Base-by-base conservation (phyloP, 768 basidiomycete genomes). In the Podaxis rugospora region DNA sequence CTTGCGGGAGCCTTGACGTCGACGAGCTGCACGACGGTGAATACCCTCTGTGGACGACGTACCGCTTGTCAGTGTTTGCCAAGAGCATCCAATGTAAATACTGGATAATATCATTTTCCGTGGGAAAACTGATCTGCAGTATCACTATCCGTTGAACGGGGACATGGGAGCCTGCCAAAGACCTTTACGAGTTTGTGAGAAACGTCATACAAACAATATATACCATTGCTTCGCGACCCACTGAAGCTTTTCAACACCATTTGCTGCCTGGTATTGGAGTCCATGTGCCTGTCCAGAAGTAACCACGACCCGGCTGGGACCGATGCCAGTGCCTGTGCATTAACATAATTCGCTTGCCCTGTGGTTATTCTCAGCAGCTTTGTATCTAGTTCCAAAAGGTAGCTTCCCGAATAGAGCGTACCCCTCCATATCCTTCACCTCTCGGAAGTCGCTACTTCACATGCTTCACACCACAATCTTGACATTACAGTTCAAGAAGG, bases 1-100 rank as follows among this genome's bases (percentile, higher is more conserved):
- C 74, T 72, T 70, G 64, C 66, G 68, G 68, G 66, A 70, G 70
- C 70, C 71, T 75, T 72, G 76, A 74, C 72, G 75, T 76, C 74
- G 74, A 75, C 73, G 73, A 53, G 51, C 47, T 49, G 16, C 51
- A 9, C 55, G 44, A 18, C 36, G 14, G 32, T 49, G 46, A 52
- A 9, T 9, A 21, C 32, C 42, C n/a, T 39, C 42, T 28, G 37
- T 57, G 63, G 60, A 42, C 37, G 58, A 21, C 51, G 25, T 37
- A 6, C n/a, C 14, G 28, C 35, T 55, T 55, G 59, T 4, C 23
- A 9, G 18, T 60, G 50, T 57, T 60, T 64, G 63, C 10, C 51
- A 61, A 28, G 4, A 9, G 25, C 51, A 39, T 57, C 23, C 1
- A 27, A 37, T 23, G 32, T 14, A 54, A 61, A 61, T 35, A 61